Conservation (phyloP, 1,284 basidiomycete genomes). For the Trichosporon asahii region DNA sequence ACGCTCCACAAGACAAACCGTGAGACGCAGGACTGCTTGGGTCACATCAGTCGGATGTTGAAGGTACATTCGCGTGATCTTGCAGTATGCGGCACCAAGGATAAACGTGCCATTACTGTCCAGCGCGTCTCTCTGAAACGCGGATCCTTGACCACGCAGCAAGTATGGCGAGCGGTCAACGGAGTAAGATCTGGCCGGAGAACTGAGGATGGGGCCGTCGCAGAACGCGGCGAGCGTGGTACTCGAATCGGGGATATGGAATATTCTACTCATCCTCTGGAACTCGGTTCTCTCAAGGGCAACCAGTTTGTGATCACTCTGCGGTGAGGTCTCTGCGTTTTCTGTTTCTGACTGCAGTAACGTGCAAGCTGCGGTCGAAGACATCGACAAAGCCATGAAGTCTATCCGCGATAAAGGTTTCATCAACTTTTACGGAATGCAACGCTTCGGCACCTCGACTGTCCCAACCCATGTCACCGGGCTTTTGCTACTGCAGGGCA, state of each 20-base stretch:
- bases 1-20: slow-evolving; percentile 96
- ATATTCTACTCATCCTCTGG: slow-evolving; percentile 75
- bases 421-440: slow-evolving; percentile 99
- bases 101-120: slow-evolving; percentile 93
- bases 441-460: slow-evolving; percentile 94
- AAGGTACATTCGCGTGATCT: slow-evolving; percentile 74
- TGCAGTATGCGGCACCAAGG: slow-evolving; percentile 92
- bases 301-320: slow-evolving; percentile 94
- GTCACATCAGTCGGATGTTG: slow-evolving; percentile 70
- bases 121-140: slow-evolving; percentile 85
- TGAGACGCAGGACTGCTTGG: slow-evolving; percentile 91
- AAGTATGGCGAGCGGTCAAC: slow-evolving; percentile 78
- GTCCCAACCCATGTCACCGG: slow-evolving; percentile 94
- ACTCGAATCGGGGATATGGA: slow-evolving; percentile 82
- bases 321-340: slow-evolving; percentile 58
- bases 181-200: slow-evolving; percentile 60
- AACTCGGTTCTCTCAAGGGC: slow-evolving; percentile 91
- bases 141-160: slow-evolving; percentile 71
- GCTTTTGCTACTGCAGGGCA: slow-evolving; percentile 76
- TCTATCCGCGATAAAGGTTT: slow-evolving; percentile 82
- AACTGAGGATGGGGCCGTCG: slow-evolving; percentile 60
- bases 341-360: slow-evolving; percentile 60
- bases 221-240: slow-evolving; percentile 79
- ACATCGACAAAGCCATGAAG: slow-evolving; percentile 71
- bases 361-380: slow-evolving; percentile 68